Evolutionary conservation across 257 asterid species (phyloP).

Genomic region (Lycium barbarum): DNA sequence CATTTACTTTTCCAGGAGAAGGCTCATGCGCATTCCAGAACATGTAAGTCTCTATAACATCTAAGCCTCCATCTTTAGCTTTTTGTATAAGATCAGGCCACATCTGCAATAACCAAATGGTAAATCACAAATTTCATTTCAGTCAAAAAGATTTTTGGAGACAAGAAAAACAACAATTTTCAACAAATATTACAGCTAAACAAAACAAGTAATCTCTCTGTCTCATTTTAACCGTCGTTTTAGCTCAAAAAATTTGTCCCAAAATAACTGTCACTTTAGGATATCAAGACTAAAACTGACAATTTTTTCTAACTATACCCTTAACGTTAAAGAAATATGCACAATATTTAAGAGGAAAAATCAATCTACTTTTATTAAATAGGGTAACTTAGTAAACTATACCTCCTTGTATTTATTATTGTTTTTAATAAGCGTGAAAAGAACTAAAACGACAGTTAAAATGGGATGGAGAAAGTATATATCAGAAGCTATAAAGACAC

Average conservation of each 20-base stretch:
- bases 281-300: too few relatives aligned
- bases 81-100: conserved; percentile 87
- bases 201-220: background rate
- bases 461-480: background rate
- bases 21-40: conserved; percentile 92
- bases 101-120: conserved; percentile 51
- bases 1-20: conserved; percentile 71
- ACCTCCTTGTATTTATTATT: too few relatives aligned
- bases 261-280: too few relatives aligned
- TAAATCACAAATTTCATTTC: background rate
- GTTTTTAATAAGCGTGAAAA: too few relatives aligned
- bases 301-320: too few relatives aligned
- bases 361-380: too few relatives aligned
- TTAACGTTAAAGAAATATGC: too few relatives aligned
- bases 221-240: too few relatives aligned
- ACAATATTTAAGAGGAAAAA: too few relatives aligned
- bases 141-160: background rate
- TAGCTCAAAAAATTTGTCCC: too few relatives aligned
- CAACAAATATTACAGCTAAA: background rate
- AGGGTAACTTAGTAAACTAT: too few relatives aligned
- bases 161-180: background rate
- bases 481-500: background rate
- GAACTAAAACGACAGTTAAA: too few relatives aligned
- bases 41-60: conserved; percentile 83
- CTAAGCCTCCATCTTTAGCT: conserved; percentile 93